Conservation (phyloP, 1,284 basidiomycete species). For the Apiotrichum akiyoshidainum region DNA sequence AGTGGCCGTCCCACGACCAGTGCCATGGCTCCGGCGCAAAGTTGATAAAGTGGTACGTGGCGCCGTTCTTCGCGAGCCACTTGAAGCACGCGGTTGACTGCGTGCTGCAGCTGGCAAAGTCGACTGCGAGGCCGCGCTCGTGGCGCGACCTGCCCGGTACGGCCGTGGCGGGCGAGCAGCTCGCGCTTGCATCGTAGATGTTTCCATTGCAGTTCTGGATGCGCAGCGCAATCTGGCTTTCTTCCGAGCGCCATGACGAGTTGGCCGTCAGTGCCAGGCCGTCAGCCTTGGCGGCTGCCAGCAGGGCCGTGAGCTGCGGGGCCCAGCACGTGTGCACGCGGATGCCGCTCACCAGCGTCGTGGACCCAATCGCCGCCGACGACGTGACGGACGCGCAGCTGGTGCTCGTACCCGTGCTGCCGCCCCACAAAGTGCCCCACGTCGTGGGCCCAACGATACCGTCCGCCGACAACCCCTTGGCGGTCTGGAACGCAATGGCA, state of each 20-base stretch:
- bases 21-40: conserved; percentile 6
- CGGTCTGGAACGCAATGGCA: neutral
- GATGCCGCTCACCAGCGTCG: too few relatives aligned
- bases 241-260: conserved; percentile 6
- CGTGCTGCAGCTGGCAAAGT: conserved; percentile 1
- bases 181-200: conserved; percentile 4
- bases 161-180: conserved; percentile 5
- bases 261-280: conserved; percentile 3
- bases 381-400: too few relatives aligned
- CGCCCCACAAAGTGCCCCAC: conserved; percentile 5
- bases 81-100: neutral
- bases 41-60: conserved; percentile 4
- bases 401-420: neutral
- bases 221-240: conserved; percentile 2
- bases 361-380: too few relatives aligned
- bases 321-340: conserved; percentile 11
- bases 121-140: conserved; percentile 14
- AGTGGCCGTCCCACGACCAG: conserved; percentile 15
- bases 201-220: conserved; percentile 9
- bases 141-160: conserved; percentile 6
- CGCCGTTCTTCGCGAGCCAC: conserved; percentile 1
- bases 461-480: neutral
- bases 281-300: conserved; percentile 5
- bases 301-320: neutral
- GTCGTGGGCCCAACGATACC: conserved; percentile 7